Evolutionary conservation across 805 yeast genomes (phyloP), one percentile per base, ranked within the genome.

Genomic region (Candida chauliodis): DNA sequence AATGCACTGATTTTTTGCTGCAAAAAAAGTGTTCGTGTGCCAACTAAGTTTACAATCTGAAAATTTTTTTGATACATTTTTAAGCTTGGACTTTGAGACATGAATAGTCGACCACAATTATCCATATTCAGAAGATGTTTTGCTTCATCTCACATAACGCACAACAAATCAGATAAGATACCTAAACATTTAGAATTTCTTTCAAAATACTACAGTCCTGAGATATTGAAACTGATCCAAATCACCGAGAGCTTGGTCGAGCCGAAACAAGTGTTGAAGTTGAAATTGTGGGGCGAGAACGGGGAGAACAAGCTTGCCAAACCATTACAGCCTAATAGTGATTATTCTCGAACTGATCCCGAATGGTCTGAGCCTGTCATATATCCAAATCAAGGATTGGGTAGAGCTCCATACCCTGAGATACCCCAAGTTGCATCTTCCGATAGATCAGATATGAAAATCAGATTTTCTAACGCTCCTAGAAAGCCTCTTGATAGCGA

Each of bases 131-230:
- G 25, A 24, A 35, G 43, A 28, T 35, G 23, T 14, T 27, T 40
- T 15, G 27, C 21, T 13, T 24, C 43, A 16, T 13, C 16, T 15
- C 19, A 19, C 13, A 27, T 19, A 20, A 16, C 20, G 21, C 33
- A 13, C n/a, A 28, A 37, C 21, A 22, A 22, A 16, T 11, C 36
- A 36, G 34, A 18, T 14, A 57, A 55, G 40, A 56, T 51, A 13
- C 45, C 52, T 10, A 44, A 65, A 41, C 88, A 82, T 58, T 50
- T 78, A 46, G 73, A 76, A 31, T 71, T 68, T 46, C 70, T 90
- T 48, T 60, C 77, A 33, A 79, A 88, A 55, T 91, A 81, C 67
- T 91, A 91, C 59, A 78, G 91, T 7, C 86, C 89, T 22, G 84
- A 81, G 42, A 71, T 90, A 36, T 75, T 91, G 45, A 85, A 87